Percentiles rank a stretch among this genome's conserved stretches.
Conservation (phyloP, 345 rosid species). For the Tarenaya hassleriana region DNA sequence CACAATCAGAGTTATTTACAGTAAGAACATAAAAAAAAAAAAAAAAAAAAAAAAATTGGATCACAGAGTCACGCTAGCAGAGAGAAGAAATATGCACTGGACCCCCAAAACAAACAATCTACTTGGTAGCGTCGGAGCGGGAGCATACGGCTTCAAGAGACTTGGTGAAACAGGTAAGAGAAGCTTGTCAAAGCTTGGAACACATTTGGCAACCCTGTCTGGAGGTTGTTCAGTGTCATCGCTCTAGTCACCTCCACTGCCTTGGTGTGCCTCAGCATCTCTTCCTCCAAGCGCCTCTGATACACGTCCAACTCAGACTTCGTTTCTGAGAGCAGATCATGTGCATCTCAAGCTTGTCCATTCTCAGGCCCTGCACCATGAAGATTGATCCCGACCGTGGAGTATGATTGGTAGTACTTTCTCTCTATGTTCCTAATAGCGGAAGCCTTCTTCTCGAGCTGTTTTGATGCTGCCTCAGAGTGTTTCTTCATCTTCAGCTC, state of each 20-base stretch:
- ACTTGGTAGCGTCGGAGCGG: slow-evolving; percentile 51
- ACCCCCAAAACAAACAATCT: no score
- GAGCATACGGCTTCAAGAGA: slow-evolving; percentile 55
- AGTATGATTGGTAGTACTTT: slow-evolving; percentile 83
- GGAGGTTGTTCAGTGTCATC: slow-evolving; percentile 73
- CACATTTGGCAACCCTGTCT: slow-evolving; percentile 86
- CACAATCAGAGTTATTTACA: no score
- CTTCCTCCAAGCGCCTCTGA: slow-evolving; percentile 82
- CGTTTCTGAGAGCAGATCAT: slow-evolving; percentile 80
- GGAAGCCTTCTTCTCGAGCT: slow-evolving; percentile 85
- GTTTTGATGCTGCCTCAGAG: slow-evolving; percentile 65
- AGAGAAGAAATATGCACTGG: no score
- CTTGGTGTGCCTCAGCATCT: slow-evolving; percentile 73
- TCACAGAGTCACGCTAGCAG: no score
- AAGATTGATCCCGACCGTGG: slow-evolving; percentile 67
- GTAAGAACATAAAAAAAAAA: no score
- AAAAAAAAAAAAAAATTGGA: no score
- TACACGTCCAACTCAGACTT: slow-evolving; percentile 69
- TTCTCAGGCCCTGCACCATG: slow-evolving; percentile 57
- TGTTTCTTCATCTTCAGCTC: slow-evolving; percentile 77
- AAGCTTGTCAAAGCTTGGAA: slow-evolving; percentile 82
- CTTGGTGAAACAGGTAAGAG: slow-evolving; percentile 57
- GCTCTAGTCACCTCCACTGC: slow-evolving; percentile 86
- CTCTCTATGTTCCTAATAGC: slow-evolving; percentile 77
- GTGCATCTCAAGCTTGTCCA: slow-evolving; percentile 63